These are phyloP conservation scores for Mucor ambiguus DNA, from an alignment of 371 early-diverging fungal genomes.

Conservation along the genomic window DNA sequence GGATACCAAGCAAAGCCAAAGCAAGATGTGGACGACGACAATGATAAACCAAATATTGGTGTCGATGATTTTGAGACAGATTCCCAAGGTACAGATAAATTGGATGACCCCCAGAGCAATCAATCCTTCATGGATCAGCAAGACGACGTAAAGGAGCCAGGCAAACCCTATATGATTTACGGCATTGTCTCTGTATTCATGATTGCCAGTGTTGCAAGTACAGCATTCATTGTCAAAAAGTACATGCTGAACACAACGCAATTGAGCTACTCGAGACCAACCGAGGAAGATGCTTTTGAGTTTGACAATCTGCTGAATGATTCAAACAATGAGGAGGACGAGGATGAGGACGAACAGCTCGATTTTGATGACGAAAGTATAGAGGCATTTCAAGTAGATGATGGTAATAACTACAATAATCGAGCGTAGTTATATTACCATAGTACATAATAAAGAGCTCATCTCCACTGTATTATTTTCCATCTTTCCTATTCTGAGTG, in stretches of 20 bases:
- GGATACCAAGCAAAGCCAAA: neutral
- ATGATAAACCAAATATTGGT: neutral
- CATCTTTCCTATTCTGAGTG: no score
- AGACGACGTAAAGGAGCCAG: neutral
- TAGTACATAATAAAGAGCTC: neutral
- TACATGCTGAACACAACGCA: conserved; percentile 8
- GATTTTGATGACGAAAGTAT: neutral
- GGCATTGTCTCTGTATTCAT: conserved; percentile 10
- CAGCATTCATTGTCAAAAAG: conserved; percentile 17
- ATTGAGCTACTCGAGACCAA: neutral
- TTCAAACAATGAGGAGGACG: neutral
- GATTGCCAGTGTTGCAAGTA: conserved; percentile 15
- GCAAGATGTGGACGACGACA: neutral
- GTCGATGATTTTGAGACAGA: conserved; percentile 8
- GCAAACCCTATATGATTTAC: neutral
- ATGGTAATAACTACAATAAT: neutral
- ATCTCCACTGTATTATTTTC: no score
- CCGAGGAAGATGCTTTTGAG: conserved; percentile 19
- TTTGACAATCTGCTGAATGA: conserved; percentile 22
- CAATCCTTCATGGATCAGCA: conserved; percentile 14
- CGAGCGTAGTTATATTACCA: neutral
- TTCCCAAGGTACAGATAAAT: neutral
- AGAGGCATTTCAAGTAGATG: neutral
- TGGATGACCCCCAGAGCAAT: neutral
- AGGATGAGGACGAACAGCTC: neutral